A percentile compares a stretch with the other conserved stretches of the same genome.
Conservation (phyloP, 2,329 filamentous ascomycete species). For the Colletotrichum sojae region DNA sequence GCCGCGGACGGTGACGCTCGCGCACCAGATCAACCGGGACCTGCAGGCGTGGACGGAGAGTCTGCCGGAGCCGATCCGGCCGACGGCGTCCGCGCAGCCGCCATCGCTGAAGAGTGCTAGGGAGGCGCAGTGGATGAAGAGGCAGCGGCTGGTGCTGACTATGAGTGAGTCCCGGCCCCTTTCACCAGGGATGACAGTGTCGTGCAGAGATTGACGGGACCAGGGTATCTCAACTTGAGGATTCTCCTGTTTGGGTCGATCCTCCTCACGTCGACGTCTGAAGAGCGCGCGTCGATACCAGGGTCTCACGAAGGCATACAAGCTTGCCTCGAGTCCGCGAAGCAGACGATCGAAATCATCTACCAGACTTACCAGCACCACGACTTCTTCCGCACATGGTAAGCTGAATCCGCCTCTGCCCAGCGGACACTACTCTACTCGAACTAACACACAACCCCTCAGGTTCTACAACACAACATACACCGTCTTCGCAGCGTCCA, state of each 20-base stretch:
- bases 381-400: slow-evolving; percentile 50
- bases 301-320: slow-evolving; percentile 42
- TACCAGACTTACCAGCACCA: slow-evolving; percentile 48
- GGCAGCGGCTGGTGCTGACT: slow-evolving; percentile 46
- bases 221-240: slow-evolving; percentile 47
- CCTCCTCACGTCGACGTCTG: slow-evolving; percentile 42
- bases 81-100: slow-evolving; percentile 34
- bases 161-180: slow-evolving; percentile 39
- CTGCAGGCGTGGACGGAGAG: slow-evolving; percentile 44
- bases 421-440: too few species aligned
- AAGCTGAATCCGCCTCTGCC: neutral
- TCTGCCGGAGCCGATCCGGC: slow-evolving; percentile 44
- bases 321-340: slow-evolving; percentile 46
- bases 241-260: slow-evolving; percentile 48
- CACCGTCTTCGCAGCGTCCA: slow-evolving; percentile 47
- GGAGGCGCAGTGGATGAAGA: slow-evolving; percentile 46
- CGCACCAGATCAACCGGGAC: slow-evolving; percentile 44
- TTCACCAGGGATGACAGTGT: neutral
- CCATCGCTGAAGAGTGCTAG: slow-evolving; percentile 40
- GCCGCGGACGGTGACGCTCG: slow-evolving; percentile 42
- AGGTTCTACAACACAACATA: slow-evolving; percentile 52
- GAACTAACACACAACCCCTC: neutral
- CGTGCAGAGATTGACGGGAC: neutral
- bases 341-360: slow-evolving; percentile 48
- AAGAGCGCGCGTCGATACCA: slow-evolving; percentile 41